These are phyloP conservation scores for Saccharomycopsis phalli DNA, from an alignment of 1,139 yeast species.

Conservation along the genomic window DNA sequence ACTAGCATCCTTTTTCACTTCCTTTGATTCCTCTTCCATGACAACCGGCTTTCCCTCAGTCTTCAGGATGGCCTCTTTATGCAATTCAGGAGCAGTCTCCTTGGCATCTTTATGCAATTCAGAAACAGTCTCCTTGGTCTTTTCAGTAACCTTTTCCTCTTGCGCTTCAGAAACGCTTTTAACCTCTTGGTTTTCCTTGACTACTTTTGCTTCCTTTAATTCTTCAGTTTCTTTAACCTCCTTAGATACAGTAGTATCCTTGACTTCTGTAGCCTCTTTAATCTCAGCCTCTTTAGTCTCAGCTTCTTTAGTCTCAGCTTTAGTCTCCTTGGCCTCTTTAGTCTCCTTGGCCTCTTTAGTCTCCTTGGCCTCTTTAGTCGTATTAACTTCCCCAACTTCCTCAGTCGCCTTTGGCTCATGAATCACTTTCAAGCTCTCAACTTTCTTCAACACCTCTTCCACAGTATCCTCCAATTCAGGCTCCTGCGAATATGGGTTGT, in stretches of 20 bases:
- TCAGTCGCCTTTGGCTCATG: background rate
- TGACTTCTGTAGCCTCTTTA: slow-evolving; percentile 22
- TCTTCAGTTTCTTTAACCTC: slow-evolving; percentile 23
- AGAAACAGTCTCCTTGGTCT: slow-evolving; percentile 1
- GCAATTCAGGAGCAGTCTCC: slow-evolving; percentile 3
- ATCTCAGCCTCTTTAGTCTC: slow-evolving; percentile 16
- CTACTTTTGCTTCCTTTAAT: slow-evolving; percentile 24
- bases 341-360: slow-evolving; percentile 1
- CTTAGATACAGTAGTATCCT: slow-evolving; percentile 15
- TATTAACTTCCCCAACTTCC: background rate
- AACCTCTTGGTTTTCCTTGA: slow-evolving; percentile 21
- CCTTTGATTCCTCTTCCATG: slow-evolving; percentile 15
- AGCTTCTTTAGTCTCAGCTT: slow-evolving; percentile 9
- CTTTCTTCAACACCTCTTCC: slow-evolving; percentile 22
- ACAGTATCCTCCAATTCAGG: slow-evolving; percentile 18
- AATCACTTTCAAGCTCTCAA: slow-evolving; percentile 9
- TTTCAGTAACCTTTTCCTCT: too few species aligned
- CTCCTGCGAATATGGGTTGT: slow-evolving; percentile 22
- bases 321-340: slow-evolving; percentile 3
- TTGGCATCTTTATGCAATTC: slow-evolving; percentile 1
- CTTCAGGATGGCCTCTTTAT: slow-evolving; percentile 6
- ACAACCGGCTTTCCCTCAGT: slow-evolving; percentile 23
- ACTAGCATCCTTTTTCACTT: background rate
- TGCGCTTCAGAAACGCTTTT: background rate
- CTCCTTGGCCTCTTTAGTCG: background rate